phyloP scores from a whole-genome alignment of 805 yeast genomes.

The Cyberlindnera bimundalis region DNA sequence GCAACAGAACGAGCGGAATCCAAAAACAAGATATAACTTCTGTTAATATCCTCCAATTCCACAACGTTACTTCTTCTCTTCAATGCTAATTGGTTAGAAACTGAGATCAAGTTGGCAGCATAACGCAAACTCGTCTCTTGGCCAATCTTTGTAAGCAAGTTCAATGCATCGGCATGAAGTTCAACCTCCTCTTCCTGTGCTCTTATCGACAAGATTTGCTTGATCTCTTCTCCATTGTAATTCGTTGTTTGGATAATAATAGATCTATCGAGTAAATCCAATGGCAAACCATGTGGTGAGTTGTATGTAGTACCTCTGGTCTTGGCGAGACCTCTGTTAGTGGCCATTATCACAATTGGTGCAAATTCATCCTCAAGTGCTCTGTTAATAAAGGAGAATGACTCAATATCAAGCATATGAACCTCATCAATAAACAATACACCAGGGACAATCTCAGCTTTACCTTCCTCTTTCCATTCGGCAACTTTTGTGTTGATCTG shows the following conservation, averaged over 20 bases:
- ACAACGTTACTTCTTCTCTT: conserved; percentile 73
- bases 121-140: conserved; percentile 88
- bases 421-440: conserved; percentile 97
- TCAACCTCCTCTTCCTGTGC: conserved; percentile 94
- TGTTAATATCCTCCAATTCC: conserved; percentile 79
- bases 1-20: conserved; percentile 89
- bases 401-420: conserved; percentile 96
- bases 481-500: conserved; percentile 96
- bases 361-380: conserved; percentile 96
- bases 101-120: conserved; percentile 86
- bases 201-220: conserved; percentile 81
- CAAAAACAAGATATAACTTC: conserved; percentile 80
- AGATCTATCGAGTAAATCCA: conserved; percentile 89
- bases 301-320: conserved; percentile 92
- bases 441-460: conserved; percentile 97
- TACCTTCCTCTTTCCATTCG: conserved; percentile 98
- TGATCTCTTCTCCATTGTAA: conserved; percentile 79
- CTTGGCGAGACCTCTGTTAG: conserved; percentile 91
- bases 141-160: conserved; percentile 84
- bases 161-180: conserved; percentile 75
- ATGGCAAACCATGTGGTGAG: conserved; percentile 97
- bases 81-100: conserved; percentile 79
- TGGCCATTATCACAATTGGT: conserved; percentile 97
- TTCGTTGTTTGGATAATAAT: conserved; percentile 84
- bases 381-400: conserved; percentile 91